These are phyloP conservation scores for Aspergillus nanangensis DNA, from an alignment of 495 filamentous ascomycete genomes.

Conservation along the genomic window DNA sequence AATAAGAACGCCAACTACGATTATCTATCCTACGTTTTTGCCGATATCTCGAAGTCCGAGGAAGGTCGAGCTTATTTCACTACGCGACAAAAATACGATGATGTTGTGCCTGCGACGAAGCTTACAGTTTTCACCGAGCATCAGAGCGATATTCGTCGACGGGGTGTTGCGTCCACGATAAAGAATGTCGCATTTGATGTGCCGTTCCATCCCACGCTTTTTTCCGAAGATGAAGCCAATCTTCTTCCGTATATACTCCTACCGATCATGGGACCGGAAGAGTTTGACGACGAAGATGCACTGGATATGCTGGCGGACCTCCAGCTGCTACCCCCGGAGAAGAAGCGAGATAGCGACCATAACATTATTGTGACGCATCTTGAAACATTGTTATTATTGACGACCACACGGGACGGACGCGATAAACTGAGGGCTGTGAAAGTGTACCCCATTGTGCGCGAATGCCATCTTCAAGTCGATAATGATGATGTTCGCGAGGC, in stretches of 20 bases:
- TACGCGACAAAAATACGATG: conserved; percentile 67
- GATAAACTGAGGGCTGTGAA: conserved; percentile 68
- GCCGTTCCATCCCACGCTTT: conserved; percentile 61
- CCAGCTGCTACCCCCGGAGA: conserved; percentile 83
- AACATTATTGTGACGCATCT: conserved; percentile 79
- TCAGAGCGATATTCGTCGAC: conserved; percentile 68
- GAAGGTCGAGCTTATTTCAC: conserved; percentile 75
- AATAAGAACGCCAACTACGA: conserved; percentile 88
- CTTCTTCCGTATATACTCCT: conserved; percentile 83
- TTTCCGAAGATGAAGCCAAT: conserved; percentile 71
- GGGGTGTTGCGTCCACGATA: conserved; percentile 86
- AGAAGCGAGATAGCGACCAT: conserved; percentile 70
- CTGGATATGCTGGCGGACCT: conserved; percentile 78
- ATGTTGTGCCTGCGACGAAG: conserved; percentile 78
- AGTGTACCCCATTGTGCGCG: conserved; percentile 84
- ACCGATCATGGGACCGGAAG: conserved; percentile 55
- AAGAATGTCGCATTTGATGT: conserved; percentile 81
- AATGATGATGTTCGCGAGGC: conserved; percentile 79
- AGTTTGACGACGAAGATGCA: conserved; percentile 62
- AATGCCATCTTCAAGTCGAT: conserved; percentile 74
- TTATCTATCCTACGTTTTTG: conserved; percentile 90
- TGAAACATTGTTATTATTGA: conserved; percentile 80
- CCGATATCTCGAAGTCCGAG: conserved; percentile 77
- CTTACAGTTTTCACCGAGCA: conserved; percentile 91
- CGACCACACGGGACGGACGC: conserved; percentile 70